Evolutionary conservation across 2,329 filamentous ascomycete species (phyloP), one percentile per base, ranked within the genome.

Genomic region (Bretziella fagacearum): DNA sequence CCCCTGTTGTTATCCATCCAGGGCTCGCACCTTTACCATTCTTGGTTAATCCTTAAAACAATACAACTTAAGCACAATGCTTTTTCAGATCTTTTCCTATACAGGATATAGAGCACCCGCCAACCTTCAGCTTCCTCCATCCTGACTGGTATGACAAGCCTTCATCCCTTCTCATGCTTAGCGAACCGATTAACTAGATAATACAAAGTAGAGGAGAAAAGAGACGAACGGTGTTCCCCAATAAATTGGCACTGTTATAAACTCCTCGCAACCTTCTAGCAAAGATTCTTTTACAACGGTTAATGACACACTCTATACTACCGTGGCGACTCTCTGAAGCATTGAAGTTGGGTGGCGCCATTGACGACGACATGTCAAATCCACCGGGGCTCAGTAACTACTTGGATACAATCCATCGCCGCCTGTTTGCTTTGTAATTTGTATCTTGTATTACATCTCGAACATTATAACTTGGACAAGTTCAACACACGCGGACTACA

Each of bases 21-120:
- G n/a, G n/a, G n/a, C n/a, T n/a, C n/a, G n/a, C n/a, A n/a, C n/a
- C n/a, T n/a, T n/a, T n/a, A n/a, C n/a, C n/a, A n/a, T n/a, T n/a
- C n/a, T n/a, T n/a, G n/a, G n/a, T n/a, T n/a, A n/a, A n/a, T n/a
- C n/a, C n/a, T n/a, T n/a, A n/a, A n/a, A 17, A 35, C 32, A 7
- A 35, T 35, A n/a, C 32, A 35, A 18, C 20, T 7, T n/a, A n/a
- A 35, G 32, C 32, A 18, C 11, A 35, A 35, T 18, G 35, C 41
- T 44, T 44, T 15, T 44, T 22, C 27, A 44, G 41, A 44, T 44
- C 41, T 32, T 44, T 44, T 29, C 41, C 41, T 44, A 44, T 25
- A 32, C 10, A 20, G 29, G 40, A 26, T n/a, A 11, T 43, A 43
- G 13, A 23, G 7, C 13, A 25, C 22, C n/a, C 11, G 4, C 13